Conservation (phyloP, 2,329 filamentous ascomycete genomes). For the Leptodontidium sp. region DNA sequence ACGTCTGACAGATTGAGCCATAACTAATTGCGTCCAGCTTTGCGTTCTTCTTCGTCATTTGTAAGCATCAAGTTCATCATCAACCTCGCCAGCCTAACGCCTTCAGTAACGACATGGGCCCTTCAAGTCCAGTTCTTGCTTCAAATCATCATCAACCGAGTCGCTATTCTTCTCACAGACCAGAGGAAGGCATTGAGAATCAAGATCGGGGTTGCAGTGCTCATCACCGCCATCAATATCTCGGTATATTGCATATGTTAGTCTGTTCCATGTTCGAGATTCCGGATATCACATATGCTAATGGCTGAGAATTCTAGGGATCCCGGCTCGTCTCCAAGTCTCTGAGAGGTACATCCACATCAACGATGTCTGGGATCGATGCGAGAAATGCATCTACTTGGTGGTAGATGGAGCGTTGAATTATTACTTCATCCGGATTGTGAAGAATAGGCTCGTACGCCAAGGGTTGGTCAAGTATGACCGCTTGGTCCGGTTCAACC, state of each 20-base stretch:
- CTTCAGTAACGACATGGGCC: conserved; percentile 41
- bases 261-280: not conserved
- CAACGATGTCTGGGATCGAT: conserved; percentile 61
- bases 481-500: conserved; percentile 52
- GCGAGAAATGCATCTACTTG: conserved; percentile 60
- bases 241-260: conserved; percentile 60
- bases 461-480: conserved; percentile 52
- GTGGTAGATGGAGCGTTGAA: conserved; percentile 60
- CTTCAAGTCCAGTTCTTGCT: conserved; percentile 59
- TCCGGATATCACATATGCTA: not conserved
- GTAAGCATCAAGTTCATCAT: conserved; percentile 27
- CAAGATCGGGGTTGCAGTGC: conserved; percentile 49
- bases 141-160: conserved; percentile 64
- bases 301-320: conserved; percentile 39
- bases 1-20: not conserved
- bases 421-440: conserved; percentile 57
- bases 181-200: conserved; percentile 49
- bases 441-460: conserved; percentile 49
- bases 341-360: conserved; percentile 52
- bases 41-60: conserved; percentile 38
- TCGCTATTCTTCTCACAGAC: conserved; percentile 57
- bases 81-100: not conserved
- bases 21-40: conserved; percentile 31
- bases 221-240: conserved; percentile 60
- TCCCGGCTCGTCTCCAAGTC: conserved; percentile 57